Evolutionary conservation across 805 yeast genomes (phyloP), one percentile per base, ranked within the genome.

Genomic region (Yamadazyma olivae): DNA sequence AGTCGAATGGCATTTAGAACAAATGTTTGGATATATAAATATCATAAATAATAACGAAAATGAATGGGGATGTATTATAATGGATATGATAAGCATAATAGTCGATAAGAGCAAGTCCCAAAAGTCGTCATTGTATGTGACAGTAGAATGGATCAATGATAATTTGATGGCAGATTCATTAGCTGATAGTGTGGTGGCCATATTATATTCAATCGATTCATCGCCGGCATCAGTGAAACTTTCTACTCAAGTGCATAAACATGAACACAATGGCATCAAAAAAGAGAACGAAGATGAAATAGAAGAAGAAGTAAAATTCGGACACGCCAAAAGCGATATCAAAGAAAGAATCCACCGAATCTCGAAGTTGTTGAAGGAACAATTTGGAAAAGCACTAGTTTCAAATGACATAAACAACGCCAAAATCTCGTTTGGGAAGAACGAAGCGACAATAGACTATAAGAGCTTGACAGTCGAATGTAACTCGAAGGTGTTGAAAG

Each of bases 201-300:
- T 93, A 25, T 59, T 93, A 21, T 74, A 91, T 60, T 86, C 95
- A 30, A 93, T 91, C 27, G 99, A 93, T 56, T 82, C 96, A 0
- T 81, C 96, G 0, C 96, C 96, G 8, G 95, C 96, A 2, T 87
- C 97, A 5, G 95, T 93, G 19, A 93, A 91, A 55, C 59, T 88
- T 45, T 79, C 95, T 10, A 79, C 95, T 5, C 72, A 73, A 36
- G 45, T 69, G 1, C 80, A 83, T 45, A 43, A 52, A 1, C 83
- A 79, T 53, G 38, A 41, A 7, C 63, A 63, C 43, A 32, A 36
- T 7, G 38, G 38, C 17, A 40, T 37, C 9, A 38, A 38, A 19
- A 21, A 21, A 43, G 41, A 32, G 26, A 18, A 30, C 12, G 12
- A 16, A 4, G 37, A 29, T 17, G 22, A 15, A 10, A 16, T 33